Evolutionary conservation across 345 rosid genomes (phyloP).

Genomic region (Eucalyptus cladocalyx): DNA sequence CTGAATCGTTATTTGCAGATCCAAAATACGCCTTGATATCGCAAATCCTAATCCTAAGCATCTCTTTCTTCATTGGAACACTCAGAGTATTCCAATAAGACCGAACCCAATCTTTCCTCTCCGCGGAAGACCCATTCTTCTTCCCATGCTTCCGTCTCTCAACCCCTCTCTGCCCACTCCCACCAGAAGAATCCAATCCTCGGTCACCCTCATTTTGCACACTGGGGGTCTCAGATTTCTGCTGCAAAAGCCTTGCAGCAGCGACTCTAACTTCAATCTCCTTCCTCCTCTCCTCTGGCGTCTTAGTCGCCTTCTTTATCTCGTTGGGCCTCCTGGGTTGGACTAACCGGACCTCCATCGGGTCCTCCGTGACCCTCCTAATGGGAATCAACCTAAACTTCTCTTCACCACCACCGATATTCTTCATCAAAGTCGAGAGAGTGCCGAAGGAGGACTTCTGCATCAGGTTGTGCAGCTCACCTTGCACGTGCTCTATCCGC

Average conservation of each 20-base stretch:
- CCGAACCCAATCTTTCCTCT: slow-evolving; percentile 52
- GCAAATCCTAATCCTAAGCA: slow-evolving; percentile 47
- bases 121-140: slow-evolving; percentile 45
- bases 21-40: slow-evolving; percentile 57
- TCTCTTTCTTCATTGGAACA: slow-evolving; percentile 39
- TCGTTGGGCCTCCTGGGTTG: slow-evolving; percentile 82
- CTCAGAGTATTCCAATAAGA: slow-evolving; percentile 68
- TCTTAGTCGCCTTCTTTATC: slow-evolving; percentile 87
- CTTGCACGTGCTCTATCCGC: slow-evolving; percentile 66
- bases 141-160: slow-evolving; percentile 73
- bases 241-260: slow-evolving; percentile 82
- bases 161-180: slow-evolving; percentile 40
- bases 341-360: slow-evolving; percentile 69
- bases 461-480: slow-evolving; percentile 57
- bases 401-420: slow-evolving; percentile 88
- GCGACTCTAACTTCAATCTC: slow-evolving; percentile 97
- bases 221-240: slow-evolving; percentile 43
- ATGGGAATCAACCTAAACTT: slow-evolving; percentile 63
- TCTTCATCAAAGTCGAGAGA: slow-evolving; percentile 77
- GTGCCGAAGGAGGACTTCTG: slow-evolving; percentile 70
- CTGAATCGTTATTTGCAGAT: slow-evolving; percentile 44
- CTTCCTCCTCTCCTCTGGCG: slow-evolving; percentile 82
- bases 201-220: slow-evolving; percentile 24
- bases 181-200: slow-evolving; percentile 28
- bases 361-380: slow-evolving; percentile 70